Evolutionary conservation across 345 rosid genomes (phyloP), one percentile per base, ranked within the genome.

Genomic region (Salix suchowensis): DNA sequence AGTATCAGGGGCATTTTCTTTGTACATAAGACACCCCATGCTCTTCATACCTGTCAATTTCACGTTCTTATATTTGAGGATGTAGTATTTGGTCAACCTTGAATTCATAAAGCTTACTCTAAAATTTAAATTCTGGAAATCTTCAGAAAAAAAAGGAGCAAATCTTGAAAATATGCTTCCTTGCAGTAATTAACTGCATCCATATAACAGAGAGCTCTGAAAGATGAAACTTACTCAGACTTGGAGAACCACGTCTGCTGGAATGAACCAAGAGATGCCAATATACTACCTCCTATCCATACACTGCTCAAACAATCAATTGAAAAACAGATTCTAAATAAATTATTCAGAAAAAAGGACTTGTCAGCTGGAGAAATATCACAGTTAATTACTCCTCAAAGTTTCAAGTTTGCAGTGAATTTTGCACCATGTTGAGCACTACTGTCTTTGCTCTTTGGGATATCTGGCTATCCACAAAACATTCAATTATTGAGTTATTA

Each of bases 181-280:
- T 55, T 19, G 13, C 36, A 44, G 65, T 26, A 58, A 48, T 39
- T 61, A 67, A 74, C 54, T 4, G 52, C 32, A 32, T 21, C 7
- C 6, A 1, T 28, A 21, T 36, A 67, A 37, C 12, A 44, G 14
- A 28, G 21, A 30, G 34, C 34, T 6, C 36, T 16, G 5, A 26
- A 60, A 72, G 15, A 44, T 5, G 54, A 54, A 71, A 79, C 92
- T 86, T 85, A 91, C 96, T 91, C 94, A 0, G 92, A 78, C 83
- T 88, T 89, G 66, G 99, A 96, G 88, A 96, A 90, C 98, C 98
- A 96, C 99, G 94, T 93, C 80, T 91, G 98, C 88, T 96, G 98
- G 85, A 91, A 93, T 36, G 98, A 93, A 71, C 96, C 96, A 18
- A 91, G 91, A 10, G 97, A 91, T 75, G 98, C 99, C 88, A 93